Evolutionary conservation across 257 asterid species (phyloP).

Genomic region (Petunia secreta): DNA sequence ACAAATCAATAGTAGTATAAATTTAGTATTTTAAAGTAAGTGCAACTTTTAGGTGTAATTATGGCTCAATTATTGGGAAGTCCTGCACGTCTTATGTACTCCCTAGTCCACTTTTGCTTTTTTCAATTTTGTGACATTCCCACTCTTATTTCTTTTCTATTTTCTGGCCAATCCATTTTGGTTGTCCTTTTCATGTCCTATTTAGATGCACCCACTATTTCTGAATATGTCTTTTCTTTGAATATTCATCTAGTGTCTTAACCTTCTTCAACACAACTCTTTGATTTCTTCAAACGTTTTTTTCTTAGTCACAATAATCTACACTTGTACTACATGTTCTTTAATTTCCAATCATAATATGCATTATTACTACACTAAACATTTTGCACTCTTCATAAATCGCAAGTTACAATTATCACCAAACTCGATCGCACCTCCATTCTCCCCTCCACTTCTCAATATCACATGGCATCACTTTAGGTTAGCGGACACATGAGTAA

Average conservation of each 20-base stretch:
- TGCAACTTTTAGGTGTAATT: constrained; percentile 68
- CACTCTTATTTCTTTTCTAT: constrained; percentile 54
- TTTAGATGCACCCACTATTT: constrained; percentile 45
- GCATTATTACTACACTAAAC: too few relatives aligned
- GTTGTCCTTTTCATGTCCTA: constrained; percentile 50
- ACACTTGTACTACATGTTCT: neutral
- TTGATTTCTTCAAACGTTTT: neutral
- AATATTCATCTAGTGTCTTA: constrained; percentile 44
- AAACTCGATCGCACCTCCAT: too few relatives aligned
- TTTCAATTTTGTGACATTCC: constrained; percentile 58
- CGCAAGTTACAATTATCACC: too few relatives aligned
- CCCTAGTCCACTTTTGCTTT: constrained; percentile 35
- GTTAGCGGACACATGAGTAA: too few relatives aligned
- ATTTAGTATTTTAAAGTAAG: neutral
- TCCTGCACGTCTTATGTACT: constrained; percentile 46
- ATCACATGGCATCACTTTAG: too few relatives aligned
- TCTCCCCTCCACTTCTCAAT: too few relatives aligned
- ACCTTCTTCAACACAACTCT: constrained; percentile 24
- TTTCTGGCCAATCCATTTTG: constrained; percentile 50
- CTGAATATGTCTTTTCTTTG: neutral
- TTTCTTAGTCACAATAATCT: too few relatives aligned
- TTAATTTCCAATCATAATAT: too few relatives aligned
- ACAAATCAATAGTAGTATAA: neutral
- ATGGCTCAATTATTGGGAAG: constrained; percentile 81
- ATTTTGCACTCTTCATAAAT: too few relatives aligned